phyloP scores from a whole-genome alignment of 768 basidiomycete genomes.

The Tylopilus subfusipes region DNA sequence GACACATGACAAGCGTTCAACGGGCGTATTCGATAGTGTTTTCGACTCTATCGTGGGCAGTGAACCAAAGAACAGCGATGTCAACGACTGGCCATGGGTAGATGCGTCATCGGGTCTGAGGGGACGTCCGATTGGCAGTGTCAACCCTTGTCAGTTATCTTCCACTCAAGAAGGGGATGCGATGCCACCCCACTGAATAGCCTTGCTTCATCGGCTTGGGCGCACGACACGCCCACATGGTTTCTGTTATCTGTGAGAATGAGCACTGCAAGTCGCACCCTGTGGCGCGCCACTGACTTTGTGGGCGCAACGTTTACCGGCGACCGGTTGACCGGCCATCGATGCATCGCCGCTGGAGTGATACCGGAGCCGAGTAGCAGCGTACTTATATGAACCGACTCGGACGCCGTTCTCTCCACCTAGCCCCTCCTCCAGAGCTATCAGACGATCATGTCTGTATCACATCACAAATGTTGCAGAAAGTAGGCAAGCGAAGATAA shows the following conservation, averaged over 20 bases:
- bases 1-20: too few species aligned
- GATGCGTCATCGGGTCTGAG: neutral
- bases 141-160: neutral
- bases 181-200: neutral
- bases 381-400: neutral
- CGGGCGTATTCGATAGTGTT: neutral
- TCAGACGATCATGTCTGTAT: conserved; percentile 3
- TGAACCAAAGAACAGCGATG: neutral
- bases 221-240: too few species aligned
- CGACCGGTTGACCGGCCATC: neutral
- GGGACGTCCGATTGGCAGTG: neutral
- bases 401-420: neutral
- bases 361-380: conserved; percentile 18
- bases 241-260: conserved; percentile 3
- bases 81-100: neutral
- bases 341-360: neutral
- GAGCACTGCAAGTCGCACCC: neutral
- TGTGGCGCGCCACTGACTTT: neutral
- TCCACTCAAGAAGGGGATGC: neutral
- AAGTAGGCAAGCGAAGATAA: too few species aligned
- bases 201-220: too few species aligned
- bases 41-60: too few species aligned
- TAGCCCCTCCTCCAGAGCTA: neutral
- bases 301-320: neutral
- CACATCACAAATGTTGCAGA: too few species aligned